phyloP scores from a whole-genome alignment of 2,329 filamentous ascomycete species.

The Sclerotinia subarctica region DNA sequence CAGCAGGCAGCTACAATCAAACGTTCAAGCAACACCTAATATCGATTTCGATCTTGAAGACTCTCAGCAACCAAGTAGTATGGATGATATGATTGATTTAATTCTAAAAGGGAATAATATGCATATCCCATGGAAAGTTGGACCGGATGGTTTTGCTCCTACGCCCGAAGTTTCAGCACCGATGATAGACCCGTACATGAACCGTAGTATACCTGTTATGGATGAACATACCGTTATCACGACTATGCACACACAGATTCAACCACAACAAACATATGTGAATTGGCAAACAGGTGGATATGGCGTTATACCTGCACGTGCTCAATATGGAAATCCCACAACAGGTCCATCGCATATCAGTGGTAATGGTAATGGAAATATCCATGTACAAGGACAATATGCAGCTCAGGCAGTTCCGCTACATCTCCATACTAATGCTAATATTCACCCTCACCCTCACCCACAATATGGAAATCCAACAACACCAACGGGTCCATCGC shows the following conservation, averaged over 20 bases:
- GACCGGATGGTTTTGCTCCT: not conserved
- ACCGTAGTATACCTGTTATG: not conserved
- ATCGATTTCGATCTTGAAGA: slow-evolving; percentile 14
- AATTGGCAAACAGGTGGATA: slow-evolving; percentile 11
- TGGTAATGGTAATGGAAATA: not conserved
- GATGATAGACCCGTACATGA: not conserved
- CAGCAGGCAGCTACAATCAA: not conserved
- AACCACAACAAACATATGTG: not conserved
- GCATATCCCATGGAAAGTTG: slow-evolving; percentile 3
- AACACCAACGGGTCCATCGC: not conserved
- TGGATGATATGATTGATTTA: slow-evolving; percentile 7
- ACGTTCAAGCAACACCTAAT: not conserved
- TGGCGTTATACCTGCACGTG: not conserved
- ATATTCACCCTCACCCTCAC: no score
- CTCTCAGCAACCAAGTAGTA: not conserved
- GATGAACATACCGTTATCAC: not conserved
- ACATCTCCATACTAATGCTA: not conserved
- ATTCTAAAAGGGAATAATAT: not conserved
- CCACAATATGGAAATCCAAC: not conserved
- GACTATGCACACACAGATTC: not conserved
- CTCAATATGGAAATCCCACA: not conserved
- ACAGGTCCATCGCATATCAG: not conserved
- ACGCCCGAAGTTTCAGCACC: not conserved
- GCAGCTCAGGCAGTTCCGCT: not conserved
- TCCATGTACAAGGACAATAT: not conserved